Evolutionary conservation across 2,329 filamentous ascomycete species (phyloP).

Genomic region (Chalaropsis thielavioides): DNA sequence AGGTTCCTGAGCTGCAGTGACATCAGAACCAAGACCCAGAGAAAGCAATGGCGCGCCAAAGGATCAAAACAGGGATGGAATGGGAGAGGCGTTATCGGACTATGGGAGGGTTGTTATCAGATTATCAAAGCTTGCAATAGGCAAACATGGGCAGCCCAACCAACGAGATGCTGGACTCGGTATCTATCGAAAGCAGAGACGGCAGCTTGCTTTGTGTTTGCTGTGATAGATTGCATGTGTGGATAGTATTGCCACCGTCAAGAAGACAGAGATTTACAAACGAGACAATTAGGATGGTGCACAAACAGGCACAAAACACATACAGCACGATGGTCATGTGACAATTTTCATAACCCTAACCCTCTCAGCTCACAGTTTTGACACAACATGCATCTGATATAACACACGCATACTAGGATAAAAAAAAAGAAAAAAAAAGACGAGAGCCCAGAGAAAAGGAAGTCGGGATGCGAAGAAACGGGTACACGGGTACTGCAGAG

Average conservation of each 20-base stretch:
- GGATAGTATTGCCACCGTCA: too few relatives aligned
- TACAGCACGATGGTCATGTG: background rate
- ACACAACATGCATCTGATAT: background rate
- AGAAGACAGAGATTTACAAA: too few relatives aligned
- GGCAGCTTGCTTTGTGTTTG: background rate
- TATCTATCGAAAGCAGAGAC: background rate
- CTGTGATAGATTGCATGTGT: too few relatives aligned
- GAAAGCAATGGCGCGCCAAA: background rate
- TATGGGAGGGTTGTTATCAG: background rate
- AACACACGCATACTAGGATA: background rate
- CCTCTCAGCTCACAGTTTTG: background rate
- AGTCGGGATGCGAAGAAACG: background rate
- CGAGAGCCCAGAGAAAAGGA: background rate
- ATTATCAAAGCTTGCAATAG: background rate
- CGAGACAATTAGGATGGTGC: too few relatives aligned
- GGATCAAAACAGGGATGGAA: background rate
- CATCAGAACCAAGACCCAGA: background rate
- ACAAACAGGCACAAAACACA: background rate
- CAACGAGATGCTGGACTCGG: too few relatives aligned
- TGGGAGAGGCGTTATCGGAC: background rate
- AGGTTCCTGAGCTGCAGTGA: background rate
- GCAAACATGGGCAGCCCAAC: too few relatives aligned
- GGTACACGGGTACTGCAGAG: background rate
- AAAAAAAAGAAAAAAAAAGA: background rate
- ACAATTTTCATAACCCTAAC: background rate